Evolutionary conservation across 148 eudicot genomes (phyloP).

Genomic region (Chenopodium quinoa): DNA sequence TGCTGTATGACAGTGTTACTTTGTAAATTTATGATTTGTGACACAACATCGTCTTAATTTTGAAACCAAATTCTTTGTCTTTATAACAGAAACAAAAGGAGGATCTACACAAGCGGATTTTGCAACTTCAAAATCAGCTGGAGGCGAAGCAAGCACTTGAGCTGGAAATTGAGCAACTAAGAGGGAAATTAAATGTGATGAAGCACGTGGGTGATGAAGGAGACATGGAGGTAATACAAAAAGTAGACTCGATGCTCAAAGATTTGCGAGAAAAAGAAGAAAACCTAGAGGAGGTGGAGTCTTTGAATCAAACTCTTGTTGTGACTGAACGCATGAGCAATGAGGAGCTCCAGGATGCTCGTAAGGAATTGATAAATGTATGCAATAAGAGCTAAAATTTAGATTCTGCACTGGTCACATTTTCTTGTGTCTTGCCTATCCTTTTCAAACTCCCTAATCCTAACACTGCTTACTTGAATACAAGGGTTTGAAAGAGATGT

Average conservation of each 20-base stretch:
- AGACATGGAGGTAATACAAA: slow-evolving; percentile 66
- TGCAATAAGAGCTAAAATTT: slow-evolving; percentile 1
- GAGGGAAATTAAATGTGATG: slow-evolving; percentile 68
- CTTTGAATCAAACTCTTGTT: slow-evolving; percentile 74
- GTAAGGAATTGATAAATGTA: slow-evolving; percentile 84
- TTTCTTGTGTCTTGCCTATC: slow-evolving; percentile 3
- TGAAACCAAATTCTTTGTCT: neutral
- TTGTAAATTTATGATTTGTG: slow-evolving; percentile 6
- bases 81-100: slow-evolving; percentile 72
- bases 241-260: slow-evolving; percentile 55
- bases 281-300: slow-evolving; percentile 58
- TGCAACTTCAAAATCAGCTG: slow-evolving; percentile 69
- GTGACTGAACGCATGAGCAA: slow-evolving; percentile 83
- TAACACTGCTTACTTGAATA: slow-evolving; percentile 26
- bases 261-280: slow-evolving; percentile 75
- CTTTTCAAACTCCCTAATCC: slow-evolving; percentile 1
- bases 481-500: slow-evolving; percentile 68
- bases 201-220: slow-evolving; percentile 78
- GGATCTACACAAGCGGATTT: slow-evolving; percentile 59
- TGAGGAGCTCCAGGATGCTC: slow-evolving; percentile 90
- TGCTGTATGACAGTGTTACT: neutral
- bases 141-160: slow-evolving; percentile 84
- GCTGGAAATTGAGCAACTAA: slow-evolving; percentile 74
- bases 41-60: neutral
- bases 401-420: neutral